These are phyloP conservation scores for Aspergillus homomorphus DNA, from an alignment of 495 filamentous ascomycete genomes.

Conservation along the genomic window DNA sequence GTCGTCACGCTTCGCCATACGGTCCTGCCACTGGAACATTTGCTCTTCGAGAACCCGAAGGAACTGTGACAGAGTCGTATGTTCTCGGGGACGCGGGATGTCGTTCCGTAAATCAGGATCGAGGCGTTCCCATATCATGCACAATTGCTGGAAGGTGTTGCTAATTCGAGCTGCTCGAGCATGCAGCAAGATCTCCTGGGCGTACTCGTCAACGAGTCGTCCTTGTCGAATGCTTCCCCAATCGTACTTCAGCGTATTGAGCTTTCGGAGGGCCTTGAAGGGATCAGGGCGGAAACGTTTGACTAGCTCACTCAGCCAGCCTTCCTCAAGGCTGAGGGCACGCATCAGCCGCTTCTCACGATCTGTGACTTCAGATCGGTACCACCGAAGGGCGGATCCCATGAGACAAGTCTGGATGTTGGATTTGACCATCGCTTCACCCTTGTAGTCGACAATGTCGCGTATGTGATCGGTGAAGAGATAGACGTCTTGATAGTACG, in stretches of 20 bases:
- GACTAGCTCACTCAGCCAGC: background rate
- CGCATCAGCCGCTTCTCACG: background rate
- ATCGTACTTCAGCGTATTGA: background rate
- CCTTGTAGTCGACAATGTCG: background rate
- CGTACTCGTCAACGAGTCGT: background rate
- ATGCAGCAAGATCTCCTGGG: background rate
- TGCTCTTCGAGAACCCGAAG: background rate
- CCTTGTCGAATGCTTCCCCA: background rate
- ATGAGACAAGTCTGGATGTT: slow-evolving; percentile 2
- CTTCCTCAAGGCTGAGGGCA: background rate
- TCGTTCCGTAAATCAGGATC: background rate
- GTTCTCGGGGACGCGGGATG: background rate
- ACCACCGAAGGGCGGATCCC: background rate
- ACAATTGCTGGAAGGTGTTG: background rate
- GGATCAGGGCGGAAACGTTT: background rate
- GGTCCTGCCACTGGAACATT: background rate
- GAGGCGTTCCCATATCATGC: background rate
- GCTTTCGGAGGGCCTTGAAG: background rate
- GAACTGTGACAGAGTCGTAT: background rate
- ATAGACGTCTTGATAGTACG: background rate
- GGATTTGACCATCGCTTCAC: background rate
- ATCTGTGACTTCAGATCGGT: background rate
- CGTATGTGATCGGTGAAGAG: background rate
- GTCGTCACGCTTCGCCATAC: background rate
- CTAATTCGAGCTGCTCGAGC: background rate